Percentiles rank a stretch among this genome's conserved stretches.
Conservation (phyloP, 2,329 filamentous ascomycete genomes). For the Didymella glomerata region DNA sequence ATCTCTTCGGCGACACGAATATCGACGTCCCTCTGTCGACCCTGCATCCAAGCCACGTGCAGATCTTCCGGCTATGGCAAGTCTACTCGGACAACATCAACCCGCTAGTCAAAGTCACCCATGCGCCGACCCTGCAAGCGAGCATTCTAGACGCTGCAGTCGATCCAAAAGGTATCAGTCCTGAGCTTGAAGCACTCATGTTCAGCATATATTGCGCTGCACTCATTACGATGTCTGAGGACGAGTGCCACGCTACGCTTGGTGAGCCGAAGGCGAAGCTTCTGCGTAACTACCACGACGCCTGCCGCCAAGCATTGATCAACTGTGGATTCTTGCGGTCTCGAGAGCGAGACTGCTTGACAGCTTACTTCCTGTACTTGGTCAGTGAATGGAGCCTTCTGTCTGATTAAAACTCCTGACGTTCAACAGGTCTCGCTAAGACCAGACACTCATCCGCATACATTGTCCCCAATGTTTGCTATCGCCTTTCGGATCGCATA, state of each 20-base stretch:
- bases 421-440: constrained; percentile 62
- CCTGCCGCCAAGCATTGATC: constrained; percentile 68
- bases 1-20: constrained; percentile 62
- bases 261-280: constrained; percentile 61
- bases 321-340: constrained; percentile 63
- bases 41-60: constrained; percentile 71
- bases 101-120: constrained; percentile 41
- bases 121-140: constrained; percentile 57
- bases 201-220: constrained; percentile 47
- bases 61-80: constrained; percentile 77
- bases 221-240: constrained; percentile 63
- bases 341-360: constrained; percentile 64
- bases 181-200: constrained; percentile 63
- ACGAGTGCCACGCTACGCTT: constrained; percentile 63
- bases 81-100: constrained; percentile 66
- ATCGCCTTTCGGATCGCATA: constrained; percentile 67
- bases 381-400: constrained; percentile 49
- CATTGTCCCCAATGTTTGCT: constrained; percentile 64
- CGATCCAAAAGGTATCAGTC: constrained; percentile 62
- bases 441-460: constrained; percentile 55
- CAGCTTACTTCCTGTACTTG: constrained; percentile 63
- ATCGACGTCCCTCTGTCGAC: constrained; percentile 67
- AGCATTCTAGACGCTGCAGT: constrained; percentile 67
- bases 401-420: not conserved
- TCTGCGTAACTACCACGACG: constrained; percentile 66